Base-by-base conservation (phyloP, 805 yeast species). In the Schwanniomyces sp. region DNA sequence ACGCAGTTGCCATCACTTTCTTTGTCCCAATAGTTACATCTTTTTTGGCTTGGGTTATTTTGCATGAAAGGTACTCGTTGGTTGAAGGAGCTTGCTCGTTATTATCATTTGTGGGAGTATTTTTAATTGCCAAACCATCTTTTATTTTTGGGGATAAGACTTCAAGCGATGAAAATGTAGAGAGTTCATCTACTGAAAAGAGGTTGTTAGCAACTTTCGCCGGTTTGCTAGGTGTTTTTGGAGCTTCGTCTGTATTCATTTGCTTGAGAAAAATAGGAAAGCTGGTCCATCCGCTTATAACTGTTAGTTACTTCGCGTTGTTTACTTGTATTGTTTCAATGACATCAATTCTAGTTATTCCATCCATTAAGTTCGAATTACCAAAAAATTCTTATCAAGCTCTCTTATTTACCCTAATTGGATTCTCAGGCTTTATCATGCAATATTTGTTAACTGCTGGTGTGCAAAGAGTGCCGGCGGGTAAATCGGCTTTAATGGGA, bases 381-480 rank as follows among this genome's bases (percentile, higher is more conserved):
- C 96, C 96, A 1, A 77, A 74, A 14, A 78, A 79, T n/a, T 26
- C 54, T 1, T 70, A 70, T 56, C 92, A 88, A 63, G 88, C 96
- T 94, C 52, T 69, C 2, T 66, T 87, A 17, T 76, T 91, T 52
- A 46, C 68, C 1, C 61, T 76, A 18, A 75, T 89, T 49, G 96
- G 96, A 2, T 51, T 85, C 2, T 76, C 87, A 45, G 97, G 97
- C 0, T 91, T 91, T 64, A 67, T 83, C 50, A 86, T 86, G 84
- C 97, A 91, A 63, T 84, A 83, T 57, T 69, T 85, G 32, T 66
- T 88, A 41, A 88, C 97, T 0, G 82, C 88, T 7, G 97, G 96
- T 0, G 78, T 91, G 43, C 96, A 89, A 62, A 73, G 88, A 46
- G 96, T 88, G 52, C 71, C 73, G 44, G 95, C 96, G 0, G 82